These are phyloP conservation scores for Lasiodiplodia sp. DNA, from an alignment of 2,329 filamentous ascomycete species.

Conservation along the genomic window DNA sequence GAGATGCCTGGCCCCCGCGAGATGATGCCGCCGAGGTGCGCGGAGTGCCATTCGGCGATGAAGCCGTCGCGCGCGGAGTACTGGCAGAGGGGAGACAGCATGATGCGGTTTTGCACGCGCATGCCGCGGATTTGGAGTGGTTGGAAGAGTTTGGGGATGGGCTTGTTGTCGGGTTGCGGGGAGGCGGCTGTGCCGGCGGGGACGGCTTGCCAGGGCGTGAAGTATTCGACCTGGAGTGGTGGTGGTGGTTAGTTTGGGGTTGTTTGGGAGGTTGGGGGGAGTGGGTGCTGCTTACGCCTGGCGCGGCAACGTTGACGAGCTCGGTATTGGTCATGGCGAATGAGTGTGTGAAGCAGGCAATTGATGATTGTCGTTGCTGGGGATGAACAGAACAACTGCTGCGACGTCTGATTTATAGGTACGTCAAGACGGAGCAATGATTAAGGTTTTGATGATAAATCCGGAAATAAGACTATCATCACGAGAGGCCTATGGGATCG, in stretches of 20 bases:
- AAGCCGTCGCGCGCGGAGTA: slow-evolving; percentile 75
- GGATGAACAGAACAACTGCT: not conserved
- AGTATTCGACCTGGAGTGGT: slow-evolving; percentile 51
- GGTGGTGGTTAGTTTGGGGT: not conserved
- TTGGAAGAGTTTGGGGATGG: slow-evolving; percentile 66
- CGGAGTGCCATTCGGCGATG: slow-evolving; percentile 80
- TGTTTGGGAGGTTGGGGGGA: not conserved
- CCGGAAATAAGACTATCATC: slow-evolving; percentile 4
- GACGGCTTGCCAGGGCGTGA: slow-evolving; percentile 56
- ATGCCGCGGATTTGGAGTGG: slow-evolving; percentile 64
- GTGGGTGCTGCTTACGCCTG: not conserved
- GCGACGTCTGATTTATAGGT: not conserved
- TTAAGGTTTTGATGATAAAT: slow-evolving; percentile 16
- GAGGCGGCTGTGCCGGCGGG: slow-evolving; percentile 56
- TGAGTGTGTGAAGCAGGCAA: not conserved
- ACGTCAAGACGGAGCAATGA: not conserved
- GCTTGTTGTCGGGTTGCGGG: slow-evolving; percentile 53
- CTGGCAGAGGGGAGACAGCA: slow-evolving; percentile 71
- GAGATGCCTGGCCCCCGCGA: slow-evolving; percentile 76
- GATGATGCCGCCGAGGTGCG: slow-evolving; percentile 81
- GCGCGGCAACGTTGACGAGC: slow-evolving; percentile 8
- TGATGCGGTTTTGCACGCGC: slow-evolving; percentile 71
- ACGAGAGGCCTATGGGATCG: not conserved
- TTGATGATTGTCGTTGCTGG: no score
- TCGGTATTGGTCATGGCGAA: not conserved